Evolutionary conservation across 495 filamentous ascomycete genomes (phyloP).

Genomic region (Apiosordaria backusii): DNA sequence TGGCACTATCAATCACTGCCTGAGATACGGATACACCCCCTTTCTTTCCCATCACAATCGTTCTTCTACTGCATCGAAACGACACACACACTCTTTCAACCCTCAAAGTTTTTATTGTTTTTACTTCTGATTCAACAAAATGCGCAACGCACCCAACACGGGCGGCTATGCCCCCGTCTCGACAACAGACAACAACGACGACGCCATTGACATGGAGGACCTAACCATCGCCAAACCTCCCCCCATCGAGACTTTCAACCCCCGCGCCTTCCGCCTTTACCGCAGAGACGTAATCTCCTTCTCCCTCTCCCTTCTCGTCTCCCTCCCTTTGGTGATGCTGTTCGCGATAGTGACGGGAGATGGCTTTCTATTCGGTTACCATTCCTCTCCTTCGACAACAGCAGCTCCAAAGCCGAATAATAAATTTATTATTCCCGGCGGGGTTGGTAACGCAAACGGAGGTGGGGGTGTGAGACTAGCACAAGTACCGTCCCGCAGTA

Average conservation of each 20-base stretch:
- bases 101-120: too few relatives aligned
- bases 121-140: not conserved
- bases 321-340: not conserved
- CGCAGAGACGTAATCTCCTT: not conserved
- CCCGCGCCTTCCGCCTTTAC: not conserved
- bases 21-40: not conserved
- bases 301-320: not conserved
- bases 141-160: not conserved
- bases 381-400: not conserved
- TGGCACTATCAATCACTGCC: not conserved
- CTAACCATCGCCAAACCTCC: not conserved
- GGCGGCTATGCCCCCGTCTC: not conserved
- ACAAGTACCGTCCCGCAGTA: constrained; percentile 46
- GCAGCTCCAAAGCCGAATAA: not conserved
- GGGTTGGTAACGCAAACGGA: too few relatives aligned
- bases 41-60: not conserved
- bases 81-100: too few relatives aligned
- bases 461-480: constrained; percentile 1
- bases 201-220: not conserved
- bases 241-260: not conserved
- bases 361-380: not conserved
- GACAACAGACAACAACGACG: not conserved
- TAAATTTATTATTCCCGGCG: not conserved
- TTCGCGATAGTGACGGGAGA: not conserved
- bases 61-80: not conserved